Evolutionary conservation across 352 stramenopile genomes (phyloP).

Genomic region (Pythium apleroticum): DNA sequence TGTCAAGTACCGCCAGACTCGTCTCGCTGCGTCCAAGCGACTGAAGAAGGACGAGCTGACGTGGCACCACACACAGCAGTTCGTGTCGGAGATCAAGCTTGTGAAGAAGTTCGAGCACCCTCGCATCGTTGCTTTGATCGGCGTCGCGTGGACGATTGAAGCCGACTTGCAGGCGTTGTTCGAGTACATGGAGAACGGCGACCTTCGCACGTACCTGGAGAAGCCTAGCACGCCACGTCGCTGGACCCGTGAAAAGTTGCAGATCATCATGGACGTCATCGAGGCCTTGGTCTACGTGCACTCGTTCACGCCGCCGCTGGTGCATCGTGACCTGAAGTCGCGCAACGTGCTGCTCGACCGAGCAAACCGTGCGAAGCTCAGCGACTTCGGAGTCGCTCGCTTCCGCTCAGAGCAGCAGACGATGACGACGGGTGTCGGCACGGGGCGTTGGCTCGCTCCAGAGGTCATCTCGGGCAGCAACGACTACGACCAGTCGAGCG

Average conservation of each 20-base stretch:
- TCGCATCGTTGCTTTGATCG: constrained; percentile 63
- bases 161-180: constrained; percentile 62
- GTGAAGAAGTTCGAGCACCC: constrained; percentile 60
- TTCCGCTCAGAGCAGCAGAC: constrained; percentile 36
- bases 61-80: constrained; percentile 45
- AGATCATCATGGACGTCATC: constrained; percentile 34
- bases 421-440: constrained; percentile 40
- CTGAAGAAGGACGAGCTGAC: constrained; percentile 41
- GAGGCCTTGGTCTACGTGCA: constrained; percentile 54
- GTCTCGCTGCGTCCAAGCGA: constrained; percentile 38
- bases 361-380: constrained; percentile 36
- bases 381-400: constrained; percentile 37
- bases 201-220: constrained; percentile 56
- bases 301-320: constrained; percentile 37
- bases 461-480: constrained; percentile 37
- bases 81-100: constrained; percentile 78
- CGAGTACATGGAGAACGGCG: constrained; percentile 66
- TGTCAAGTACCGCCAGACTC: constrained; percentile 36
- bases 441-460: constrained; percentile 35
- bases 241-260: constrained; percentile 42
- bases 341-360: constrained; percentile 38
- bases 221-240: constrained; percentile 27
- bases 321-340: constrained; percentile 46
- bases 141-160: constrained; percentile 65
- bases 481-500: constrained; percentile 38